A percentile compares a stretch with the other conserved stretches of the same genome.
Conservation (phyloP, 257 asterid genomes). For the Sherardia arvensis region DNA sequence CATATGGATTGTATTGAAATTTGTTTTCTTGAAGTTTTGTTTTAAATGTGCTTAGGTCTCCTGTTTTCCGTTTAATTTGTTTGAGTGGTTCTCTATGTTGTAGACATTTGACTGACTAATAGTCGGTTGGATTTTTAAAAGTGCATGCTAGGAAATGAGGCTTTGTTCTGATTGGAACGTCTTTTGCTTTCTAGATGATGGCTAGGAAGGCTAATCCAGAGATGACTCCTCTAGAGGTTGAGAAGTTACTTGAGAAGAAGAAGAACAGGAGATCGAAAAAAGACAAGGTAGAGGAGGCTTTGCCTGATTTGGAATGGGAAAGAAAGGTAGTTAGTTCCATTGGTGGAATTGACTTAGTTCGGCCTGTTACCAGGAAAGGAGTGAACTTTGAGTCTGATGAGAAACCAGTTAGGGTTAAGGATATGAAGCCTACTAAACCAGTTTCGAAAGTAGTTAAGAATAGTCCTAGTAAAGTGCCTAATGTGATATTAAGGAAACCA, state of each 20-base stretch:
- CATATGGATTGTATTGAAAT: too few relatives aligned
- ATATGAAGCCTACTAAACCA: constrained; percentile 20
- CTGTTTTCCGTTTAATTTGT: too few relatives aligned
- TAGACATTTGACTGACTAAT: background rate
- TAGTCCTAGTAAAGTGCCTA: constrained; percentile 48
- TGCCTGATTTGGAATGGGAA: constrained; percentile 38
- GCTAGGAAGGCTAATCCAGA: constrained; percentile 76
- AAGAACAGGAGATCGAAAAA: constrained; percentile 37
- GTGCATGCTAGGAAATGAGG: background rate
- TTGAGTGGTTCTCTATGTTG: background rate
- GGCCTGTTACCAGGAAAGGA: constrained; percentile 70
- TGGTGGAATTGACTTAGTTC: constrained; percentile 60
- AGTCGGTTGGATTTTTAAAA: background rate
- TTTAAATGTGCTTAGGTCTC: too few relatives aligned
- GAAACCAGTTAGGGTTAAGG: constrained; percentile 25
- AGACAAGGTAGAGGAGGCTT: constrained; percentile 48
- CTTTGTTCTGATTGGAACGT: background rate
- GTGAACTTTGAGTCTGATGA: constrained; percentile 39
- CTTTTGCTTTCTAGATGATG: constrained; percentile 47
- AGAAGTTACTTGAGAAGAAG: constrained; percentile 47
- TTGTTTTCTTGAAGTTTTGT: background rate
- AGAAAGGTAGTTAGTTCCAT: constrained; percentile 32
- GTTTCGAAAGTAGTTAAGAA: constrained; percentile 21
- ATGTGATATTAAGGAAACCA: constrained; percentile 79
- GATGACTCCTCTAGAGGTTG: constrained; percentile 65